Evolutionary conservation across 108 stramenopile genomes (phyloP), one percentile per base, ranked within the genome.

Genomic region (Epithemia pelagica): DNA sequence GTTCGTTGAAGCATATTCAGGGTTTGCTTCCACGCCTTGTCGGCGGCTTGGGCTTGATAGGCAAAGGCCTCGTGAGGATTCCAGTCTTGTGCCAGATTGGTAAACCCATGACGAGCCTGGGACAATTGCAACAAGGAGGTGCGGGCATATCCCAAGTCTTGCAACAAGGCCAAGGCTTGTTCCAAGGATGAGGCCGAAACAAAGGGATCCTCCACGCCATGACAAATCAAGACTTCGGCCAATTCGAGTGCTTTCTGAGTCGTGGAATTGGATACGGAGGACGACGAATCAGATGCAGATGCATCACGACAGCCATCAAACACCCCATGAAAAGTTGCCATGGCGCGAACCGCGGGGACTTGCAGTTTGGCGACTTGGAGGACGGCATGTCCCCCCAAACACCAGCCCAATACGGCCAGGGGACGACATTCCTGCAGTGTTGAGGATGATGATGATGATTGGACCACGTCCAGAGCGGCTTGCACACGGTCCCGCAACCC

Each of bases 251-350:
- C 10, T 46, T 46, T 5, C 15, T 46, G 5, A 7, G 30, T 28
- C 3, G 2, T 3, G n/a, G n/a, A 7, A 23, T 3, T 7, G 8
- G 61, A 54, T 8, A 22, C 64, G 10, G 53, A 26, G 23, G 28
- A 10, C 7, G 7, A 18, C 5, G 5, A 18, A 5, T 5, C 21
- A 27, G 7, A 7, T 7, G 56, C 21, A 23, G 5, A 7, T 7
- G 7, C 21, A n/a, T 58, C 56, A 5, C 5, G 37, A 46, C 10
- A 29, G 26, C 52, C 51, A 54, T 70, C 82, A 70, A 85, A 90
- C 52, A 90, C 89, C 19, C 89, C 89, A 67, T 90, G 89, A 60
- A 80, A 90, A 7, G 84, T 73, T 10, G 74, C 76, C 74, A 84
- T 69, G 19, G 73, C 80, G 26, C 64, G 63, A 37, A 65, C 51